phyloP scores from a whole-genome alignment of 2,329 filamentous ascomycete species.

The Cladosporium oxysporum region DNA sequence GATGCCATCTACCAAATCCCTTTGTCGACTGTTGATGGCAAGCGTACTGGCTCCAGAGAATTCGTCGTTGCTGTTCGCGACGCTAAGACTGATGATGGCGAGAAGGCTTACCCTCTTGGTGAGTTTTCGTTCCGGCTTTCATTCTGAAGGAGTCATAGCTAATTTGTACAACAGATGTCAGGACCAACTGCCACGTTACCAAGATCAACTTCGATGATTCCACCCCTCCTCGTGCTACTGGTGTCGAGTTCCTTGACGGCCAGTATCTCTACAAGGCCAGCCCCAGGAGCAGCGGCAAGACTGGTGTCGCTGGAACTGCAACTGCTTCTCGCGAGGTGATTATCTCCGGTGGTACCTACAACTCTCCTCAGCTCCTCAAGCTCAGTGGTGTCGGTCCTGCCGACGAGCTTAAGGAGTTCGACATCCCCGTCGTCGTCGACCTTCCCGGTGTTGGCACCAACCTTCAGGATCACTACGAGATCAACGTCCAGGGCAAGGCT shows the following conservation, averaged over 20 bases:
- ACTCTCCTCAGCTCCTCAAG: slow-evolving; percentile 66
- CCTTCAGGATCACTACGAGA: slow-evolving; percentile 62
- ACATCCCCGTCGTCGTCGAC: slow-evolving; percentile 56
- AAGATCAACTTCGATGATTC: slow-evolving; percentile 66
- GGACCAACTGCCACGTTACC: slow-evolving; percentile 64
- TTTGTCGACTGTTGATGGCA: slow-evolving; percentile 48
- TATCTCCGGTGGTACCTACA: slow-evolving; percentile 57
- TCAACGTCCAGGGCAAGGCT: slow-evolving; percentile 52
- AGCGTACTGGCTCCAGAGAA: slow-evolving; percentile 51
- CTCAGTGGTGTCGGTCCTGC: slow-evolving; percentile 62
- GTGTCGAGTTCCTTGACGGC: slow-evolving; percentile 48
- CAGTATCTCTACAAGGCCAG: slow-evolving; percentile 43
- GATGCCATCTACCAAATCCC: slow-evolving; percentile 61
- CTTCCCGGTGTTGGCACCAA: slow-evolving; percentile 65
- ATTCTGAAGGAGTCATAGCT: background rate
- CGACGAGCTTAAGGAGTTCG: slow-evolving; percentile 53
- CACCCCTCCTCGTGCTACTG: slow-evolving; percentile 52
- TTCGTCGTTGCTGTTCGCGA: slow-evolving; percentile 56
- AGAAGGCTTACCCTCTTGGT: slow-evolving; percentile 55
- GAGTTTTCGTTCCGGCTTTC: background rate
- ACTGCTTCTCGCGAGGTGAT: slow-evolving; percentile 50
- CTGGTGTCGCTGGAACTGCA: slow-evolving; percentile 44
- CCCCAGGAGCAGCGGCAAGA: slow-evolving; percentile 35
- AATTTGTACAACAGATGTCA: slow-evolving; percentile 46
- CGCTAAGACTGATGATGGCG: slow-evolving; percentile 52